Conservation (phyloP, 2,329 filamentous ascomycete species). For the Stemphylium vesicarium region DNA sequence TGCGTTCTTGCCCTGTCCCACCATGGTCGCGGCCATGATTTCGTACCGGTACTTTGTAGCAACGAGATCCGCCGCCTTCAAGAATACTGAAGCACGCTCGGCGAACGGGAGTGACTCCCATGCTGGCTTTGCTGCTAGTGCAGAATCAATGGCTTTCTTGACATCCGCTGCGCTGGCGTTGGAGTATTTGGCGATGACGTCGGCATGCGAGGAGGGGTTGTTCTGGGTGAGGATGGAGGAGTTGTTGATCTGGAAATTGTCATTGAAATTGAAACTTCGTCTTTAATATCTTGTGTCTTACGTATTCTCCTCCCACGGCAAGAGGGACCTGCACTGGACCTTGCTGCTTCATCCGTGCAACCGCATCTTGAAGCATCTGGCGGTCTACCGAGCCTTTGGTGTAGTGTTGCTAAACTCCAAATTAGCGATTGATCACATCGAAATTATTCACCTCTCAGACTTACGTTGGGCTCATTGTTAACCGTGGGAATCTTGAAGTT, state of each 20-base stretch:
- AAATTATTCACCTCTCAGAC: slow-evolving; percentile 38
- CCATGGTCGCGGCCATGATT: slow-evolving; percentile 93
- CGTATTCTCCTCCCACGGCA: slow-evolving; percentile 81
- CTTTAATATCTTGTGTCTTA: slow-evolving; percentile 47
- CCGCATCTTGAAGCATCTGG: slow-evolving; percentile 74
- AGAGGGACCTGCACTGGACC: slow-evolving; percentile 80
- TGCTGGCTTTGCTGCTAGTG: slow-evolving; percentile 80
- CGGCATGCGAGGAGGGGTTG: slow-evolving; percentile 82
- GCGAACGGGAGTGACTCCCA: slow-evolving; percentile 90
- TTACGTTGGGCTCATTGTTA: slow-evolving; percentile 93
- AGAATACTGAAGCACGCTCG: slow-evolving; percentile 89
- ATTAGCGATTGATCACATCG: slow-evolving; percentile 3
- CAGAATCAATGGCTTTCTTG: slow-evolving; percentile 78
- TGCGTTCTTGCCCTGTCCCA: slow-evolving; percentile 96
- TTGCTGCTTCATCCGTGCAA: slow-evolving; percentile 72
- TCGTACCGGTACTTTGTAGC: slow-evolving; percentile 94
- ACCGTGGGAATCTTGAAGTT: slow-evolving; percentile 87
- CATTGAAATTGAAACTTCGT: slow-evolving; percentile 5
- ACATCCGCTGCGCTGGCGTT: slow-evolving; percentile 80
- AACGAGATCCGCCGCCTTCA: slow-evolving; percentile 93
- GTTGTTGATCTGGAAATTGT: slow-evolving; percentile 65
- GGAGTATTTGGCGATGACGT: slow-evolving; percentile 81
- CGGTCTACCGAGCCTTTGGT: slow-evolving; percentile 81
- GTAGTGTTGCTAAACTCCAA: slow-evolving; percentile 79
- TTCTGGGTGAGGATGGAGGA: slow-evolving; percentile 71